Percentiles rank a stretch among this genome's conserved stretches.
Conservation (phyloP, 2,329 filamentous ascomycete genomes). For the Xylaria multiplex region DNA sequence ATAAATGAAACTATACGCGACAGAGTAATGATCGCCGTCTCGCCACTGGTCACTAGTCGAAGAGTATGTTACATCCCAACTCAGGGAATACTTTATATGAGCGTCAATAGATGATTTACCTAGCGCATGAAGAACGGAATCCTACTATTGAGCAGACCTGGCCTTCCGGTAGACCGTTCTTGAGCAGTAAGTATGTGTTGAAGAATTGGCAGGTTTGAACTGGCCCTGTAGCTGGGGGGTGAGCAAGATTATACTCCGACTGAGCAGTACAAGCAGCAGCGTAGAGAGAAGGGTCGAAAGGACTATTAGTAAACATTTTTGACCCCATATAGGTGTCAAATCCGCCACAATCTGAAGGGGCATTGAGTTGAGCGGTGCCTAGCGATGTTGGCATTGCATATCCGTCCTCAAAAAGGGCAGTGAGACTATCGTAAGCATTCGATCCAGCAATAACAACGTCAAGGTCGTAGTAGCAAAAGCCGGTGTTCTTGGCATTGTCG, state of each 20-base stretch:
- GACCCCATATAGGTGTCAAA: conserved; percentile 36
- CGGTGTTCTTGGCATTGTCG: conserved; percentile 27
- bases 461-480: conserved; percentile 23
- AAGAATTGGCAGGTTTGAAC: conserved; percentile 30
- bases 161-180: conserved; percentile 47
- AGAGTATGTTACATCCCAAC: conserved; percentile 37
- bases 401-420: neutral
- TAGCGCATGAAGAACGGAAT: neutral
- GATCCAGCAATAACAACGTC: conserved; percentile 32
- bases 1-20: conserved; percentile 42
- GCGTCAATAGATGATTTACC: neutral
- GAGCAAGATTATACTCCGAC: conserved; percentile 31
- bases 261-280: conserved; percentile 37
- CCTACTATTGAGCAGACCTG: conserved; percentile 25
- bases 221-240: conserved; percentile 17
- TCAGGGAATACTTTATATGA: conserved; percentile 12
- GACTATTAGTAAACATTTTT: conserved; percentile 34
- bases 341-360: conserved; percentile 35
- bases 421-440: conserved; percentile 29
- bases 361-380: conserved; percentile 36
- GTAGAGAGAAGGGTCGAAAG: conserved; percentile 37
- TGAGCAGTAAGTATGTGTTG: conserved; percentile 45
- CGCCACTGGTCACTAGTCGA: conserved; percentile 37
- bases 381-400: conserved; percentile 18
- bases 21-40: conserved; percentile 44